phyloP scores from a whole-genome alignment of 2,329 filamentous ascomycete genomes.

The Aspergillus hiratsukae region DNA sequence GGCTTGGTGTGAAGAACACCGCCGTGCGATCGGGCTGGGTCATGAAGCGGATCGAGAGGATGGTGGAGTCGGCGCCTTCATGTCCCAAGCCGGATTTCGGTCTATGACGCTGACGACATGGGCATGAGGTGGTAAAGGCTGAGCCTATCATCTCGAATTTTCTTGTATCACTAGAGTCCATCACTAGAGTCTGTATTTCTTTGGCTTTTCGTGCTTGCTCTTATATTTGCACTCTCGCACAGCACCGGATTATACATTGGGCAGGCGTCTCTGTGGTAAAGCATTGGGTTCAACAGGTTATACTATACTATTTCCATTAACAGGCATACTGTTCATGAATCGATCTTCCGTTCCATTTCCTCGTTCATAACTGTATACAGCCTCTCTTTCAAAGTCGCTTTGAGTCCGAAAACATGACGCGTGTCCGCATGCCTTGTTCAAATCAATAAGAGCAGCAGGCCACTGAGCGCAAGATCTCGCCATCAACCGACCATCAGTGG shows the following conservation, averaged over 20 bases:
- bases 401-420: neutral
- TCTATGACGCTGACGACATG: slow-evolving; percentile 6
- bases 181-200: neutral
- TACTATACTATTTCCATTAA: neutral
- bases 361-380: neutral
- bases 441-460: slow-evolving; percentile 12
- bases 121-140: neutral
- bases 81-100: slow-evolving; percentile 28
- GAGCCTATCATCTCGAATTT: neutral
- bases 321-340: neutral
- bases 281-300: neutral
- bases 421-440: neutral
- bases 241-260: neutral
- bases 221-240: neutral
- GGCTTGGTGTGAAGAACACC: slow-evolving; percentile 23
- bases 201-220: neutral
- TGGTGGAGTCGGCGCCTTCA: slow-evolving; percentile 24
- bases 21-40: slow-evolving; percentile 31
- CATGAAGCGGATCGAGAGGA: slow-evolving; percentile 23
- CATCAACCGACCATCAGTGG: slow-evolving; percentile 5
- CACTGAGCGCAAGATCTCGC: slow-evolving; percentile 27
- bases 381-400: neutral
- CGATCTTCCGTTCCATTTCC: neutral
- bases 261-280: neutral
- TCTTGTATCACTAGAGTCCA: neutral